These are phyloP conservation scores for Euptelea pleiosperma DNA, from an alignment of 164 flowering plant species.

Conservation along the genomic window DNA sequence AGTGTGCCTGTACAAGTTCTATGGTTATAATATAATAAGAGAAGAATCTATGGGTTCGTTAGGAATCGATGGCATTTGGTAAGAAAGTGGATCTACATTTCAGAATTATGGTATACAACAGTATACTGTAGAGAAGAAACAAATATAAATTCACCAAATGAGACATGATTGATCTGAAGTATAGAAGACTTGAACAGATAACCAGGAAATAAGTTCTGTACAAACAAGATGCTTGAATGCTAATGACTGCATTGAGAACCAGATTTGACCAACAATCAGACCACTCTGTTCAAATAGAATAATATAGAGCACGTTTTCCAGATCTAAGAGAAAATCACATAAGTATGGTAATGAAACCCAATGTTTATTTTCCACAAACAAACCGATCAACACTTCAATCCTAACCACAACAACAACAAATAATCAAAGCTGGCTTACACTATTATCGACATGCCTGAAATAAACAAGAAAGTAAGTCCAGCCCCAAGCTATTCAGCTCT, in stretches of 20 bases:
- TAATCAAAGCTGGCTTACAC: slow-evolving; percentile 23
- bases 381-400: slow-evolving; percentile 17
- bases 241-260: neutral
- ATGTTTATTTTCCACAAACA: slow-evolving; percentile 15
- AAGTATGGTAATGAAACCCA: too few species aligned
- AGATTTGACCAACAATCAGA: slow-evolving; percentile 1
- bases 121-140: neutral
- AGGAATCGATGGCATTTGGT: neutral
- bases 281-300: slow-evolving; percentile 4
- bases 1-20: too few species aligned
- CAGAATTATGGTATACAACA: neutral
- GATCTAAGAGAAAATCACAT: slow-evolving; percentile 3
- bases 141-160: slow-evolving; percentile 1
- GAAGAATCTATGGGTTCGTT: too few species aligned
- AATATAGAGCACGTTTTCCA: slow-evolving; percentile 1
- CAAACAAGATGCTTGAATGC: neutral
- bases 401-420: slow-evolving; percentile 18
- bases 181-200: neutral
- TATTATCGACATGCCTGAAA: slow-evolving; percentile 26
- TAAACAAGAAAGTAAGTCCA: slow-evolving; percentile 21
- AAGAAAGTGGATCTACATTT: neutral
- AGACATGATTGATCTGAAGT: neutral
- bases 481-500: slow-evolving; percentile 25
- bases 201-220: neutral
- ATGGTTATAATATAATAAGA: too few species aligned